Percentiles rank a stretch among this genome's conserved stretches.
Conservation (phyloP, 148 eudicot species). For the Cornus suecica region DNA sequence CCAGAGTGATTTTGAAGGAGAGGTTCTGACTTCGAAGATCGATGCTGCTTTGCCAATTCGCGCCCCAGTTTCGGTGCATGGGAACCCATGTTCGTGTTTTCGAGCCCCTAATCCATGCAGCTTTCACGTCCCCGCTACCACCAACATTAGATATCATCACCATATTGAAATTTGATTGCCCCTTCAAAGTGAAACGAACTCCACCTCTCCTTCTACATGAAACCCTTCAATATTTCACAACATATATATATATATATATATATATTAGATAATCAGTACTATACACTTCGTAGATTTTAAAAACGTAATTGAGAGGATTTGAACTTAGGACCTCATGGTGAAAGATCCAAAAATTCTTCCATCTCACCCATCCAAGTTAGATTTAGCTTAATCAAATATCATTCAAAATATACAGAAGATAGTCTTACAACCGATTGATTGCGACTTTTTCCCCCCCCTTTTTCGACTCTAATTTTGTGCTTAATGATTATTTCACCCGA, state of each 20-base stretch:
- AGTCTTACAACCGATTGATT: too few relatives aligned
- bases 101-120: slow-evolving; percentile 52
- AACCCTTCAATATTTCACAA: slow-evolving; percentile 40
- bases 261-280: background rate
- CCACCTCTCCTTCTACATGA: slow-evolving; percentile 66
- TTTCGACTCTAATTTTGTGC: too few relatives aligned
- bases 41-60: slow-evolving; percentile 58
- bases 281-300: too few relatives aligned
- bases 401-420: too few relatives aligned
- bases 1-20: slow-evolving; percentile 55
- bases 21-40: slow-evolving; percentile 53
- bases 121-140: slow-evolving; percentile 56
- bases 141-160: slow-evolving; percentile 65
- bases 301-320: too few relatives aligned
- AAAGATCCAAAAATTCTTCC: too few relatives aligned
- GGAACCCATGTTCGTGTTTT: slow-evolving; percentile 45
- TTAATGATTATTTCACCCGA: too few relatives aligned
- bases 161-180: slow-evolving; percentile 79
- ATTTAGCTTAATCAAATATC: too few relatives aligned
- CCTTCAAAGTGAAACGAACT: slow-evolving; percentile 74
- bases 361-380: too few relatives aligned
- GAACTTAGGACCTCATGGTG: too few relatives aligned
- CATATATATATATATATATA: too few relatives aligned
- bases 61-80: slow-evolving; percentile 76
- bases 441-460: too few relatives aligned